Percentiles rank a stretch among this genome's conserved stretches.
These are phyloP conservation scores for Ceratobasidium sp. DNA, from an alignment of 1,284 basidiomycete species.

Conservation along the genomic window DNA sequence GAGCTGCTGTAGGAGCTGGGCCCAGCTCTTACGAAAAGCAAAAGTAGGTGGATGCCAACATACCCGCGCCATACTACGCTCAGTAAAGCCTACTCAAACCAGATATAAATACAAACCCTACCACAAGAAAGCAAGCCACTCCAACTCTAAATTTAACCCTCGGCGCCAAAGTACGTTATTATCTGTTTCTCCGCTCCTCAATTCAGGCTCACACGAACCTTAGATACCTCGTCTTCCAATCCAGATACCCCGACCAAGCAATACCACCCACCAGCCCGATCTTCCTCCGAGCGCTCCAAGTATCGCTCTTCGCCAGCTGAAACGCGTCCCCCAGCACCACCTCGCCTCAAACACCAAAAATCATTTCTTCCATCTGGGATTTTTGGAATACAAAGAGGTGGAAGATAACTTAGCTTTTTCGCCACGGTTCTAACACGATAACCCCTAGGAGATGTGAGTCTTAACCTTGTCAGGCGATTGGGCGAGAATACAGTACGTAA, in stretches of 20 bases:
- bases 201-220: not conserved
- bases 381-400: slow-evolving; percentile 33
- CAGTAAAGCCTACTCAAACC: not conserved
- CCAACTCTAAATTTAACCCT: not conserved
- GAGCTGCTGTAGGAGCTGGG: not conserved
- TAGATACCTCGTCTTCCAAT: slow-evolving; percentile 14
- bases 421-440: no score
- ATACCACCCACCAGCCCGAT: not conserved
- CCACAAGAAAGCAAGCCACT: slow-evolving; percentile 4
- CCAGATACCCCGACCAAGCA: not conserved
- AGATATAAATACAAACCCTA: slow-evolving; percentile 31
- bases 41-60: not conserved
- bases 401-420: not conserved
- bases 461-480: slow-evolving; percentile 5
- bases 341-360: slow-evolving; percentile 1
- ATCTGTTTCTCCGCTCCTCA: not conserved
- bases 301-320: not conserved
- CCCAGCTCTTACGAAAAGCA: slow-evolving; percentile 9
- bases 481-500: slow-evolving; percentile 6
- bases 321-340: slow-evolving; percentile 2
- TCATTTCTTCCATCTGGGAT: not conserved
- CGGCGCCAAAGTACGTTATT: not conserved
- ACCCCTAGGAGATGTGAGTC: slow-evolving; percentile 7
- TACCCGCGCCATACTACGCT: not conserved
- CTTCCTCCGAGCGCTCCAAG: not conserved